A percentile compares a stretch with the other conserved stretches of the same genome.
These are phyloP conservation scores for Neospora caninum DNA, from an alignment of 169 alveolate genomes.

Conservation along the genomic window DNA sequence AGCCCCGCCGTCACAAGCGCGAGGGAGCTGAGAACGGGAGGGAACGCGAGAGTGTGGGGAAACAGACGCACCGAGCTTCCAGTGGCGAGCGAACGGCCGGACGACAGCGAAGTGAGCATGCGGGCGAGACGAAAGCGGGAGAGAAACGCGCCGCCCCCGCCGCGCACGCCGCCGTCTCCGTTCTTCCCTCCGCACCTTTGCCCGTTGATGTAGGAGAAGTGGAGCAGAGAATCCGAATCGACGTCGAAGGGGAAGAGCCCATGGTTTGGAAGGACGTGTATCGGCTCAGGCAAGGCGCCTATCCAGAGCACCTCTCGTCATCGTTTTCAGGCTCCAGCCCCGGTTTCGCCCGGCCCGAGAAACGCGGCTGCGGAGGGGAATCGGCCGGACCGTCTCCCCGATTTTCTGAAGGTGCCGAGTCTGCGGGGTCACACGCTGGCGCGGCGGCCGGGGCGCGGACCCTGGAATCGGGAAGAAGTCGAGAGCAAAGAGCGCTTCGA, in stretches of 20 bases:
- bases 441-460: background rate
- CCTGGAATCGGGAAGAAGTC: background rate
- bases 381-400: no score
- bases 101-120: background rate
- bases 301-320: background rate
- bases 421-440: background rate
- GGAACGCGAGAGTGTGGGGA: background rate
- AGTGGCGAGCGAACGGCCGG: background rate
- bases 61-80: background rate
- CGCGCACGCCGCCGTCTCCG: background rate
- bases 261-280: slow-evolving; percentile 34
- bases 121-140: background rate
- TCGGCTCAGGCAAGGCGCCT: background rate
- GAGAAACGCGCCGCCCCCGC: background rate
- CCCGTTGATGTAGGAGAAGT: background rate
- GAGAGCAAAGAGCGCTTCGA: background rate
- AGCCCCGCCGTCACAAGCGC: background rate
- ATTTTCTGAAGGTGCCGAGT: no score
- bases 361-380: no score
- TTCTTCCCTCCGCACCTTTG: background rate
- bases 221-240: slow-evolving; percentile 5
- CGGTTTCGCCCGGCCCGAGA: no score
- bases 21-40: background rate
- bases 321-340: background rate
- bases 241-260: slow-evolving; percentile 3